Percentiles rank a stretch among this genome's conserved stretches.
Conservation (phyloP, 768 basidiomycete species). For the Russula ochroleuca region DNA sequence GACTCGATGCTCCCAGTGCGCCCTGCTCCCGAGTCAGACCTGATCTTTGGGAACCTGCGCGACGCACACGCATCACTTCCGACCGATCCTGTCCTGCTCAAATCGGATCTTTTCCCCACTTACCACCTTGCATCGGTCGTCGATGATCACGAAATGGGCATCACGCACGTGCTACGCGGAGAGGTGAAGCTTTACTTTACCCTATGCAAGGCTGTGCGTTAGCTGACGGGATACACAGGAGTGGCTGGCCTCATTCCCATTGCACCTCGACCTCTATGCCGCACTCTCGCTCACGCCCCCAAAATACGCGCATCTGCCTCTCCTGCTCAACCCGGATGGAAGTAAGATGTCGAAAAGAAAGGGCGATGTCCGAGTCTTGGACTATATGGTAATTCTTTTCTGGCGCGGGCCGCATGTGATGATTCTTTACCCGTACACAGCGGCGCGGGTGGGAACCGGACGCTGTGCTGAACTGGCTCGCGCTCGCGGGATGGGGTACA, state of each 20-base stretch:
- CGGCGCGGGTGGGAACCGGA: slow-evolving; percentile 84
- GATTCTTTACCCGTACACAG: slow-evolving; percentile 38
- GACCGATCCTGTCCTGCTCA: slow-evolving; percentile 89
- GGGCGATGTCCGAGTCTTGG: slow-evolving; percentile 80
- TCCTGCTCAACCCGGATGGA: slow-evolving; percentile 85
- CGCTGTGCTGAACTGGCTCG: slow-evolving; percentile 89
- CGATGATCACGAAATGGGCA: slow-evolving; percentile 94
- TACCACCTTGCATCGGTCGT: slow-evolving; percentile 96
- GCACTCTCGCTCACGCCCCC: slow-evolving; percentile 69
- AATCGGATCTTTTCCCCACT: slow-evolving; percentile 90
- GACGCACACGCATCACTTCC: slow-evolving; percentile 75
- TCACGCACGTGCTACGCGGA: slow-evolving; percentile 92
- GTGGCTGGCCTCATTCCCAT: slow-evolving; percentile 91
- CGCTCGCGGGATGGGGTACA: slow-evolving; percentile 89
- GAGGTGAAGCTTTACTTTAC: slow-evolving; percentile 51
- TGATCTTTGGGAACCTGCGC: slow-evolving; percentile 70
- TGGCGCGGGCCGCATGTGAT: background rate
- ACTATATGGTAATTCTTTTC: slow-evolving; percentile 65
- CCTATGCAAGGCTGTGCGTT: background rate
- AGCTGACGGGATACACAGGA: slow-evolving; percentile 50
- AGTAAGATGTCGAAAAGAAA: slow-evolving; percentile 93
- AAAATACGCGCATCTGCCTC: slow-evolving; percentile 84
- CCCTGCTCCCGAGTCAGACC: slow-evolving; percentile 47
- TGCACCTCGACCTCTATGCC: slow-evolving; percentile 87
- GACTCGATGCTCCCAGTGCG: slow-evolving; percentile 54